Conservation (phyloP, 345 rosid species). For the Linum tenue region DNA sequence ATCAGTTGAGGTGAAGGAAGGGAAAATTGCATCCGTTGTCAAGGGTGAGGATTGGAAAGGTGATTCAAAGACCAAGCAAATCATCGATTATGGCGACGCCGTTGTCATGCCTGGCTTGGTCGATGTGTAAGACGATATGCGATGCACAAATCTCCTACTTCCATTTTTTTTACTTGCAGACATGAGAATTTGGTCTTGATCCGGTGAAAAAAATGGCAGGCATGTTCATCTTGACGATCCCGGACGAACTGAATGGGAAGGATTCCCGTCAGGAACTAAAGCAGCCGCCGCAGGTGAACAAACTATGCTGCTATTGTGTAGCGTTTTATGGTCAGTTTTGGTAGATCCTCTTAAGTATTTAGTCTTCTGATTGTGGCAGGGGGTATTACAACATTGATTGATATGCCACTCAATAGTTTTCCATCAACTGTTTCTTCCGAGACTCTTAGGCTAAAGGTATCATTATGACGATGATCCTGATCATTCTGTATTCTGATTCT, state of each 20-base stretch:
- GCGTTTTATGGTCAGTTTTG: neutral
- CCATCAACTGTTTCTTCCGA: constrained; percentile 81
- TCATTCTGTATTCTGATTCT: neutral
- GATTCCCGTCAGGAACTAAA: constrained; percentile 87
- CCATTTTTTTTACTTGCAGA: neutral
- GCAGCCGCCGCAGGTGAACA: constrained; percentile 90
- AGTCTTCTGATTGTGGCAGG: constrained; percentile 26
- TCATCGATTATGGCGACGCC: constrained; percentile 72
- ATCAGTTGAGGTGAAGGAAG: constrained; percentile 67
- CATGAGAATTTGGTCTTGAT: neutral
- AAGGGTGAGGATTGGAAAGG: constrained; percentile 54
- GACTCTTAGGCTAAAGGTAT: constrained; percentile 73
- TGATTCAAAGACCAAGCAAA: constrained; percentile 31
- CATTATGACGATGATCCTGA: constrained; percentile 1
- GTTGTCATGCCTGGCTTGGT: constrained; percentile 92
- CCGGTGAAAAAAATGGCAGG: constrained; percentile 25
- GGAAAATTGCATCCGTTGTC: constrained; percentile 46
- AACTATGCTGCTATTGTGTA: neutral
- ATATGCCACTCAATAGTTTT: constrained; percentile 79
- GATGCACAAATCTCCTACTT: constrained; percentile 2
- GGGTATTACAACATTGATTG: constrained; percentile 77
- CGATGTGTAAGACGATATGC: constrained; percentile 56
- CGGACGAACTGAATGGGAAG: constrained; percentile 98
- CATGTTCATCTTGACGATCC: constrained; percentile 98
- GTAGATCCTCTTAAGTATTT: neutral